phyloP scores from a whole-genome alignment of 2,329 filamentous ascomycete species.

The Aspergillus transmontanensis region DNA sequence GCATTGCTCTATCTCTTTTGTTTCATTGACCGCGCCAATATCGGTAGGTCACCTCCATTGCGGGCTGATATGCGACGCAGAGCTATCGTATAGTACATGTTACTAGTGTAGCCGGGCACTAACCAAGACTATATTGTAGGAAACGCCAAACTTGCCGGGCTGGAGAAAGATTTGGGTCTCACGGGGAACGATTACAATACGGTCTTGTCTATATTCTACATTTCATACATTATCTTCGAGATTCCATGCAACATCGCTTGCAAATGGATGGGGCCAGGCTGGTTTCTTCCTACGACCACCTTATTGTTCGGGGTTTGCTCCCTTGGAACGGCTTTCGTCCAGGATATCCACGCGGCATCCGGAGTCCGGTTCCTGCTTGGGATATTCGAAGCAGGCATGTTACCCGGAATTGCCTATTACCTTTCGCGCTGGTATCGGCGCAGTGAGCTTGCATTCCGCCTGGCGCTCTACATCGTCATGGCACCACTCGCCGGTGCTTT shows the following conservation, averaged over 20 bases:
- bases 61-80: not conserved
- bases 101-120: not conserved
- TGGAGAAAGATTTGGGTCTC: conserved; percentile 64
- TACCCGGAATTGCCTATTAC: conserved; percentile 75
- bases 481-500: conserved; percentile 71
- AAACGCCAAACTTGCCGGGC: conserved; percentile 66
- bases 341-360: conserved; percentile 54
- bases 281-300: conserved; percentile 67
- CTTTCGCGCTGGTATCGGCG: conserved; percentile 70
- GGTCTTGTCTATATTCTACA: conserved; percentile 69
- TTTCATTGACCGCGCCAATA: conserved; percentile 73
- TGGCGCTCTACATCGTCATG: conserved; percentile 71
- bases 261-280: conserved; percentile 72
- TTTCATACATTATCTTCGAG: conserved; percentile 73
- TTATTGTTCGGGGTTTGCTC: conserved; percentile 66
- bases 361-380: conserved; percentile 69
- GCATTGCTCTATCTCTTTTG: conserved; percentile 70
- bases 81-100: not conserved
- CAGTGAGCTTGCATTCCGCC: conserved; percentile 66
- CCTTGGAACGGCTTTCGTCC: conserved; percentile 66
- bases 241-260: conserved; percentile 69
- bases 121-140: conserved; percentile 36
- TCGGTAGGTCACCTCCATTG: conserved; percentile 50
- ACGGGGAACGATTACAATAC: conserved; percentile 69
- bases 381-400: conserved; percentile 71